These are phyloP conservation scores for Blumeria hordei DNA, from an alignment of 2,329 filamentous ascomycete genomes.

Conservation along the genomic window DNA sequence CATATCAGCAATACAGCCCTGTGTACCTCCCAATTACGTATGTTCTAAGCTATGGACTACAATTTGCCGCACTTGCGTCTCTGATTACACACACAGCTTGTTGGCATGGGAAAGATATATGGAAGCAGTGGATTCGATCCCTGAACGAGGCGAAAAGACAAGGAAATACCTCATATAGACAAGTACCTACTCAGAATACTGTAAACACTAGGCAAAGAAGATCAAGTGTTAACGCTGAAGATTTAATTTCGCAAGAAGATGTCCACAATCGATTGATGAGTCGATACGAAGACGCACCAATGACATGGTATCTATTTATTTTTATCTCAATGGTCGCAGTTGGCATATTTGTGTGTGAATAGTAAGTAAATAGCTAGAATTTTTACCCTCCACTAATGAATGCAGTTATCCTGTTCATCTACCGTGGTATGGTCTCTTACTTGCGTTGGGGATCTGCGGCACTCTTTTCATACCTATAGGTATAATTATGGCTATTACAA, in stretches of 20 bases:
- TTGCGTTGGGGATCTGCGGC: conserved; percentile 54
- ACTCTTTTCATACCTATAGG: conserved; percentile 76
- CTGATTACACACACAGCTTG: conserved; percentile 59
- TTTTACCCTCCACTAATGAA: neutral
- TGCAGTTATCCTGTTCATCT: conserved; percentile 51
- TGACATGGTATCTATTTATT: conserved; percentile 58
- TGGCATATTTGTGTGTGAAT: conserved; percentile 66
- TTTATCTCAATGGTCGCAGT: conserved; percentile 54
- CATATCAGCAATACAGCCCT: conserved; percentile 59
- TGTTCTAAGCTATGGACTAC: conserved; percentile 63
- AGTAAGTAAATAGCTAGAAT: conserved; percentile 26
- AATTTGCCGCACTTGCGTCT: conserved; percentile 62
- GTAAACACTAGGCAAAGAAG: conserved; percentile 3
- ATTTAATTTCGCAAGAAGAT: conserved; percentile 47
- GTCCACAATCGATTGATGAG: conserved; percentile 69
- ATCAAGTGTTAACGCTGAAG: conserved; percentile 15
- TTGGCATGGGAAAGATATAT: conserved; percentile 69
- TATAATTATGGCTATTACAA: conserved; percentile 82
- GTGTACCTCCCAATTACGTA: conserved; percentile 76
- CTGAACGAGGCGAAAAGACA: conserved; percentile 35
- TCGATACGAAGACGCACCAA: conserved; percentile 57
- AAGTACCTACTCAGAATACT: conserved; percentile 15
- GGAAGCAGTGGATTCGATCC: conserved; percentile 48
- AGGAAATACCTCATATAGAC: conserved; percentile 26
- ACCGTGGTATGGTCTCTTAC: conserved; percentile 65